Evolutionary conservation across 1,284 basidiomycete genomes (phyloP), one percentile per base, ranked within the genome.

Genomic region (Austroboletus novae-zelandiae): DNA sequence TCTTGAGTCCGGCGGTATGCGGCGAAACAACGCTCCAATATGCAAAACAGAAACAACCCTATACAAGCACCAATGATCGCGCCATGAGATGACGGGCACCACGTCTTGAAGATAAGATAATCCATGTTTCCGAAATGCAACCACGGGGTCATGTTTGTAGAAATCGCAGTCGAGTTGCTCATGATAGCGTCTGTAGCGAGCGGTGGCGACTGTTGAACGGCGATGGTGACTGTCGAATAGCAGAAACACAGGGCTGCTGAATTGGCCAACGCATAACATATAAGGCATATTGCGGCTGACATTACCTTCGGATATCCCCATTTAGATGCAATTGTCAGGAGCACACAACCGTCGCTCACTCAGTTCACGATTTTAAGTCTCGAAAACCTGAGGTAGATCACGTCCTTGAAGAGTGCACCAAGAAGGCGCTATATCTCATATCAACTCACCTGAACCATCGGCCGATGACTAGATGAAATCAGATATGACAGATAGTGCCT

Each of bases 31-130:
- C 90, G 74, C 50, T 91, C 89, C 32, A 89, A 68, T 6, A 91
- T 62, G 8, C 81, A 81, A 29, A 93, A 70, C 23, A 83, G 40
- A 59, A 86, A 74, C 20, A 94, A 73, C 0, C 77, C 84, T 51
- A 93, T 75, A 63, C 83, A 88, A 40, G 89, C 87, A 3, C 87
- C 90, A 15, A 79, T 80, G 27, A 90, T 78, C 0, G 85, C 83
- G 29, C 86, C 89, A 11, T 73, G 58, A 1, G 84, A 83, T 0
- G 73, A 74, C 0, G 91, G 91, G 3, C 70, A 71, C 83, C 87
- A 89, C 1, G 76, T 70, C 55, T 79, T 62, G 72, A 93, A 91
- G 68, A 82, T 77, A 5, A 94, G 74, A 42, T 73, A 70, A 56
- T 89, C 86, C 5, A 79, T 78, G 6, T 71, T 68, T 14, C 75